phyloP scores from a whole-genome alignment of 2,329 filamentous ascomycete species.

The Cladophialophora carrionii region DNA sequence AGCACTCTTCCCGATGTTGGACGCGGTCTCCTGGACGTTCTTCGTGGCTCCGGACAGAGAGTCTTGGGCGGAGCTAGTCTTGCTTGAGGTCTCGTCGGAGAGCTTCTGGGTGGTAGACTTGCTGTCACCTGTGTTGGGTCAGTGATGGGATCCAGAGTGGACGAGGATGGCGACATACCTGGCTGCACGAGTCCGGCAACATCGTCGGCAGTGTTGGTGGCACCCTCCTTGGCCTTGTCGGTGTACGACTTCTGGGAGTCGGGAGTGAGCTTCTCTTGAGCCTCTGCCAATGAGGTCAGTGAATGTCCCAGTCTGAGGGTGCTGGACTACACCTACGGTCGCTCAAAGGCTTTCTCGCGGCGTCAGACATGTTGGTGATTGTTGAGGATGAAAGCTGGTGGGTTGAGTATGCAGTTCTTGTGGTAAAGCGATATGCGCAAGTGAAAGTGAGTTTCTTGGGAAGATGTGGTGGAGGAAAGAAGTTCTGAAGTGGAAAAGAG shows the following conservation, averaged over 20 bases:
- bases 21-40: constrained; percentile 27
- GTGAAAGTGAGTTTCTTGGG: not conserved
- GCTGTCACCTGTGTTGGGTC: constrained; percentile 48
- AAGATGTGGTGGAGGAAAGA: constrained; percentile 7
- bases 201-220: constrained; percentile 62
- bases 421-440: constrained; percentile 5
- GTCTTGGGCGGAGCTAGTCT: constrained; percentile 21
- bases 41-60: constrained; percentile 21
- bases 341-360: constrained; percentile 63
- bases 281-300: constrained; percentile 44
- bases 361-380: constrained; percentile 53
- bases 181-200: constrained; percentile 44
- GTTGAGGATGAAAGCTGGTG: constrained; percentile 25
- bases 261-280: constrained; percentile 61
- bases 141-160: not conserved
- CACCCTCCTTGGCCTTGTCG: constrained; percentile 60
- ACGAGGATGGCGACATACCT: constrained; percentile 41
- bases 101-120: constrained; percentile 60
- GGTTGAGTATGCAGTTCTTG: not conserved
- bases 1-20: constrained; percentile 14
- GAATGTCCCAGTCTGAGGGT: not conserved
- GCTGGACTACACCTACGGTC: constrained; percentile 43
- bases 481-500: constrained; percentile 4
- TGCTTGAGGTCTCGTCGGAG: constrained; percentile 45
- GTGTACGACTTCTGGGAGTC: constrained; percentile 64